Percentiles rank a stretch among this genome's conserved stretches.
phyloP scores from a whole-genome alignment of 1,139 yeast species.

The Candida sp. region DNA sequence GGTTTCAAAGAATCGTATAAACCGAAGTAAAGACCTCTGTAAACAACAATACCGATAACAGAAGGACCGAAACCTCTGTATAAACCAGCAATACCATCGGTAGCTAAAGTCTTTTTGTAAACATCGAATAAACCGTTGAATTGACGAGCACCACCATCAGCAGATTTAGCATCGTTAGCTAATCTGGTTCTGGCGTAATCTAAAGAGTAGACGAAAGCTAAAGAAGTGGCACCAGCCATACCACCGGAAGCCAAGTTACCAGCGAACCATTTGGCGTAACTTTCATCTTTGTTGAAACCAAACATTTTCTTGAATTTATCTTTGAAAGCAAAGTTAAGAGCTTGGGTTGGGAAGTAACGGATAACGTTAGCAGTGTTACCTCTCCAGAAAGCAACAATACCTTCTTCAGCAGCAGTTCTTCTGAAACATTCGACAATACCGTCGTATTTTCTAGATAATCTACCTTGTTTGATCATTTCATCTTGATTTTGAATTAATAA shows the following conservation, averaged over 20 bases:
- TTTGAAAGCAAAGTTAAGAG: conserved; percentile 52
- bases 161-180: conserved; percentile 53
- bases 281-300: conserved; percentile 51
- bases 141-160: conserved; percentile 47
- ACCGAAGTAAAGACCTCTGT: conserved; percentile 58
- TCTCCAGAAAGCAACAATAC: conserved; percentile 52
- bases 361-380: conserved; percentile 56
- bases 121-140: conserved; percentile 54
- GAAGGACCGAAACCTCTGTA: conserved; percentile 60
- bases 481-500: conserved; percentile 53
- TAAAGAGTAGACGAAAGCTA: conserved; percentile 53
- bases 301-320: conserved; percentile 50
- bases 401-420: conserved; percentile 54
- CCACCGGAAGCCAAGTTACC: conserved; percentile 59
- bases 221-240: conserved; percentile 54
- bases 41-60: conserved; percentile 50
- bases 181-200: conserved; percentile 56
- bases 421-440: conserved; percentile 51
- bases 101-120: conserved; percentile 51
- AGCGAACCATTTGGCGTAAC: conserved; percentile 50
- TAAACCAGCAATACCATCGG: conserved; percentile 56
- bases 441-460: conserved; percentile 47
- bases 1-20: conserved; percentile 54
- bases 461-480: conserved; percentile 54
- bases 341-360: conserved; percentile 57